phyloP scores from a whole-genome alignment of 2,329 filamentous ascomycete genomes.

The Fusarium incarnatum region DNA sequence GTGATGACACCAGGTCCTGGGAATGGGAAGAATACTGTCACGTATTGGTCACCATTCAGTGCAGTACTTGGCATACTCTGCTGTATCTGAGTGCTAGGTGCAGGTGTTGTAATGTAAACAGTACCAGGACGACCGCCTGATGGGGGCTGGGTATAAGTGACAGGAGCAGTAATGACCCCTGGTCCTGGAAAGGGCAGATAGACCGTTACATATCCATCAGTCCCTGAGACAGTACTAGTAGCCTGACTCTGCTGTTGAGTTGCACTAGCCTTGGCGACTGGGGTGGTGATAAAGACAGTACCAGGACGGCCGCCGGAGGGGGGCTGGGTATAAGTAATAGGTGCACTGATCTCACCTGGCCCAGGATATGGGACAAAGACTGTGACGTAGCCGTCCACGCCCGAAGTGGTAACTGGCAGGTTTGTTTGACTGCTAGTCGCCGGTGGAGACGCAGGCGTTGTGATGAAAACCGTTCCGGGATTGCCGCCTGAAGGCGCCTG shows the following conservation, averaged over 20 bases:
- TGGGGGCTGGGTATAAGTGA: slow-evolving; percentile 6
- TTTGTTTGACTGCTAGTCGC: slow-evolving; percentile 4
- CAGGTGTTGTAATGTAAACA: slow-evolving; percentile 18
- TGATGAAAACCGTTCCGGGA: slow-evolving; percentile 19
- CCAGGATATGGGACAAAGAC: slow-evolving; percentile 24
- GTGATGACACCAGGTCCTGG: slow-evolving; percentile 23
- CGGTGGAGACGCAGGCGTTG: slow-evolving; percentile 7
- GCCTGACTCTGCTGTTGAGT: slow-evolving; percentile 3
- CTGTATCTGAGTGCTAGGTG: background rate
- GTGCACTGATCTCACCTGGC: slow-evolving; percentile 22
- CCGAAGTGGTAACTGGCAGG: slow-evolving; percentile 17
- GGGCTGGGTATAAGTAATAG: slow-evolving; percentile 14
- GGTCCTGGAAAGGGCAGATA: slow-evolving; percentile 1
- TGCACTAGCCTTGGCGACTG: background rate
- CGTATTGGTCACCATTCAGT: background rate
- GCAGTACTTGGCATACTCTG: background rate
- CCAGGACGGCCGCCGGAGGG: slow-evolving; percentile 11
- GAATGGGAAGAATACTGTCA: slow-evolving; percentile 27
- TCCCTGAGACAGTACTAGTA: slow-evolving; percentile 1
- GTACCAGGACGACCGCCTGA: slow-evolving; percentile 15
- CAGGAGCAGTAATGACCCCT: slow-evolving; percentile 5
- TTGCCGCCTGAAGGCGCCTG: slow-evolving; percentile 20
- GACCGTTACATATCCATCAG: slow-evolving; percentile 25
- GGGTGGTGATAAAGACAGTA: slow-evolving; percentile 18
- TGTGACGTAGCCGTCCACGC: slow-evolving; percentile 22